Evolutionary conservation across 192 early-diverging fungal species (phyloP).

Genomic region (Helicostylum pulchrum): DNA sequence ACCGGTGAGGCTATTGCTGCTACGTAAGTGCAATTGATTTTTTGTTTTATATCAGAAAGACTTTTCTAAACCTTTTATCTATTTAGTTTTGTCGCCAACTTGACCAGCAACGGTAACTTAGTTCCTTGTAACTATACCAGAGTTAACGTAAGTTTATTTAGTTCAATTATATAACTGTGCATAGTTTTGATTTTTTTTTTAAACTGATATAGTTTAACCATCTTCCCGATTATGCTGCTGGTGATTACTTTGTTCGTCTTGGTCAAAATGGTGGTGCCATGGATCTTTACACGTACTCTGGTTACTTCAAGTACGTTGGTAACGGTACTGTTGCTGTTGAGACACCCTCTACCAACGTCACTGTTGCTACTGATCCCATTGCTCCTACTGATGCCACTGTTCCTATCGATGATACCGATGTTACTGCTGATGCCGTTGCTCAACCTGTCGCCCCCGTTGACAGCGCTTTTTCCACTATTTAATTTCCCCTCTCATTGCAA

Average conservation of each 20-base stretch:
- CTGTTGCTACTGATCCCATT: neutral
- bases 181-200: too few relatives aligned
- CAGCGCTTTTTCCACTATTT: too few relatives aligned
- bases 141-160: constrained; percentile 16
- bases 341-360: neutral
- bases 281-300: constrained; percentile 19
- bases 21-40: constrained; percentile 1
- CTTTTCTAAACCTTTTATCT: neutral
- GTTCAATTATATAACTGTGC: too few relatives aligned
- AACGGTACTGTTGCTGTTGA: constrained; percentile 21
- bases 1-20: constrained; percentile 24
- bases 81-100: constrained; percentile 25
- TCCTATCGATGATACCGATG: too few relatives aligned
- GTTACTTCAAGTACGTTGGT: constrained; percentile 29
- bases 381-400: neutral
- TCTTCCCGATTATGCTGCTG: constrained; percentile 26
- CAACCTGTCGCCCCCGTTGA: neutral
- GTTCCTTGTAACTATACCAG: constrained; percentile 20
- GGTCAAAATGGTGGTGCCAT: constrained; percentile 13
- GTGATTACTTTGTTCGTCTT: constrained; percentile 30
- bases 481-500: too few relatives aligned
- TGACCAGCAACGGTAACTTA: constrained; percentile 8
- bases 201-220: constrained; percentile 1
- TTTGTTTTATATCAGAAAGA: too few relatives aligned
- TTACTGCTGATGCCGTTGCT: constrained; percentile 1